Conservation (phyloP, 352 stramenopile species). For the Globisporangium cylindrosporum region DNA sequence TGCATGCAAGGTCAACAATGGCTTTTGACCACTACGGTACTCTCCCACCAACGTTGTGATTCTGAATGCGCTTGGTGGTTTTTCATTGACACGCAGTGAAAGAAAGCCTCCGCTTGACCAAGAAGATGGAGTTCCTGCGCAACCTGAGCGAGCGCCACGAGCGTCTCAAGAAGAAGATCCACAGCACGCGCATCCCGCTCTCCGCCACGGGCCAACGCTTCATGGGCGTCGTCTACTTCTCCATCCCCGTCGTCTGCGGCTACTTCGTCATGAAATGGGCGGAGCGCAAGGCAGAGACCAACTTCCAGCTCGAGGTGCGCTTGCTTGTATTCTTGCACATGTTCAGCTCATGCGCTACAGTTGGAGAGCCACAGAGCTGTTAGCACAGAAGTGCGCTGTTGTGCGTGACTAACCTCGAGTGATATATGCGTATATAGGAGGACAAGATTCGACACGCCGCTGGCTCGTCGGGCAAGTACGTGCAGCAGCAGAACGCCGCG, state of each 20-base stretch:
- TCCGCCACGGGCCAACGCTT: constrained; percentile 78
- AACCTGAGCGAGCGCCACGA: constrained; percentile 77
- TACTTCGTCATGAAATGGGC: constrained; percentile 94
- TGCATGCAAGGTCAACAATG: not conserved
- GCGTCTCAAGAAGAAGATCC: constrained; percentile 90
- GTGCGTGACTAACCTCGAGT: not conserved
- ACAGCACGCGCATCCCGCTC: constrained; percentile 88
- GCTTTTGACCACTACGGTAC: not conserved
- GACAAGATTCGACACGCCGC: constrained; percentile 60
- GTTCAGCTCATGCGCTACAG: not conserved
- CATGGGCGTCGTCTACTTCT: constrained; percentile 92
- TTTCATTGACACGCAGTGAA: not conserved
- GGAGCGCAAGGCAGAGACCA: constrained; percentile 60
- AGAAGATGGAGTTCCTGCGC: constrained; percentile 74
- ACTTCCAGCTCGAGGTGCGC: constrained; percentile 69
- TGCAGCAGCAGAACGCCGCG: constrained; percentile 69
- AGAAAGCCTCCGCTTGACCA: not conserved
- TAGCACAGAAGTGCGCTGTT: not conserved
- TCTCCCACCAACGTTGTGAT: not conserved
- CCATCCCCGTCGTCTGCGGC: constrained; percentile 79
- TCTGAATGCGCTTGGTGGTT: not conserved
- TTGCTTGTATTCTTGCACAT: not conserved
- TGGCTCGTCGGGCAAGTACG: constrained; percentile 39
- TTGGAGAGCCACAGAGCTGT: not conserved
- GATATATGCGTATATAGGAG: constrained; percentile 31